Conservation (phyloP, 768 basidiomycete species). For the Rhodosporidiobolus sp. region DNA sequence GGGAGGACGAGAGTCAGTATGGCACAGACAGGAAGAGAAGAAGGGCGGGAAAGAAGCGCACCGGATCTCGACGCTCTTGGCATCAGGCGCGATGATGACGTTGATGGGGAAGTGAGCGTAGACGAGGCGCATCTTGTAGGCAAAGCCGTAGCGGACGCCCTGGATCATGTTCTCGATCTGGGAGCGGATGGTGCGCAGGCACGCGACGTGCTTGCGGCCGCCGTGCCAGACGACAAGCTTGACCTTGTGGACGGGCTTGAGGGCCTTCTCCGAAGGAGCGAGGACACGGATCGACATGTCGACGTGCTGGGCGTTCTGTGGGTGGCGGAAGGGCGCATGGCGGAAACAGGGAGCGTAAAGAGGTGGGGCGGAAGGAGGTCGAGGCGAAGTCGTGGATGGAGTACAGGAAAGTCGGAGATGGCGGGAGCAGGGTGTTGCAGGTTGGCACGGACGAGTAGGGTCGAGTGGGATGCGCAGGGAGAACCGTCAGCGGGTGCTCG, state of each 20-base stretch:
- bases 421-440: not conserved
- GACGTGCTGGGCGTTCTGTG: constrained; percentile 74
- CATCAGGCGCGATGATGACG: constrained; percentile 68
- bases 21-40: not conserved
- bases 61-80: constrained; percentile 79
- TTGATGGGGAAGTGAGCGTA: constrained; percentile 99
- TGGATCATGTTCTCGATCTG: constrained; percentile 96
- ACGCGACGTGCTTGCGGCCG: constrained; percentile 95
- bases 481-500: not conserved
- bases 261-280: constrained; percentile 54
- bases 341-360: not conserved
- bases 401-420: not conserved
- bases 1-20: too few species aligned
- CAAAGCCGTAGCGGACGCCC: constrained; percentile 98
- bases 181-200: constrained; percentile 91
- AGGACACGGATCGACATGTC: constrained; percentile 72
- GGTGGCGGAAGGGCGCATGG: not conserved
- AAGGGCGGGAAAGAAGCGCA: constrained; percentile 55
- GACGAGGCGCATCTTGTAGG: constrained; percentile 99
- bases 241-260: constrained; percentile 64
- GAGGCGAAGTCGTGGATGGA: not conserved
- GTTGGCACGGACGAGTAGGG: not conserved
- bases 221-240: constrained; percentile 96
- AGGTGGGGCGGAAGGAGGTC: not conserved
- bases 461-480: not conserved